These are phyloP conservation scores for Fusarium irregulare DNA, from an alignment of 2,329 filamentous ascomycete species.

Conservation along the genomic window DNA sequence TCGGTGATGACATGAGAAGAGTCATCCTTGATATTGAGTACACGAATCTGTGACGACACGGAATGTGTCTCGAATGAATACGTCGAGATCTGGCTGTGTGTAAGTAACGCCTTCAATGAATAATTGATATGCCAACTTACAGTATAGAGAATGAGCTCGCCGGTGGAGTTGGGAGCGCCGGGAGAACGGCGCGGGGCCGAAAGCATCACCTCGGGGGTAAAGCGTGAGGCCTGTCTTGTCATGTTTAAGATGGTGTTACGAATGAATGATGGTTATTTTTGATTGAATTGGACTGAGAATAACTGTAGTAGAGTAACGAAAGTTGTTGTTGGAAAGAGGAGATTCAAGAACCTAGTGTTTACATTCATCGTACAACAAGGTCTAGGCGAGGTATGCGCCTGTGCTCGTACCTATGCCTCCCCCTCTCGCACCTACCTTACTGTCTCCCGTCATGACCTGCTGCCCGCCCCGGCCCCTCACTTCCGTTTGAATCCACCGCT, in stretches of 20 bases:
- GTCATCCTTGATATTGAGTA: slow-evolving; percentile 76
- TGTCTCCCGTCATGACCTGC: slow-evolving; percentile 19
- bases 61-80: slow-evolving; percentile 84
- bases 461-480: slow-evolving; percentile 40
- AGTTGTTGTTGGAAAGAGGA: slow-evolving; percentile 6
- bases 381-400: neutral
- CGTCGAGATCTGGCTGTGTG: slow-evolving; percentile 65
- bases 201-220: slow-evolving; percentile 82
- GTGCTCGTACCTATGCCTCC: slow-evolving; percentile 1
- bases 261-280: neutral
- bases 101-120: neutral
- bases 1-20: slow-evolving; percentile 74
- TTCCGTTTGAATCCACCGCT: slow-evolving; percentile 28
- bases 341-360: slow-evolving; percentile 12
- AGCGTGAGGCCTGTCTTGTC: slow-evolving; percentile 76
- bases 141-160: slow-evolving; percentile 73
- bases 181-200: slow-evolving; percentile 78
- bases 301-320: neutral
- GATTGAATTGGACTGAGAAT: neutral
- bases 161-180: slow-evolving; percentile 75
- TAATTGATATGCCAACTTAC: slow-evolving; percentile 51
- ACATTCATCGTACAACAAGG: slow-evolving; percentile 33
- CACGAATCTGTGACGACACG: slow-evolving; percentile 74
- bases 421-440: slow-evolving; percentile 29
- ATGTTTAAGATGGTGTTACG: slow-evolving; percentile 56